phyloP scores from a whole-genome alignment of 2,329 filamentous ascomycete genomes.

The Fusarium equiseti region DNA sequence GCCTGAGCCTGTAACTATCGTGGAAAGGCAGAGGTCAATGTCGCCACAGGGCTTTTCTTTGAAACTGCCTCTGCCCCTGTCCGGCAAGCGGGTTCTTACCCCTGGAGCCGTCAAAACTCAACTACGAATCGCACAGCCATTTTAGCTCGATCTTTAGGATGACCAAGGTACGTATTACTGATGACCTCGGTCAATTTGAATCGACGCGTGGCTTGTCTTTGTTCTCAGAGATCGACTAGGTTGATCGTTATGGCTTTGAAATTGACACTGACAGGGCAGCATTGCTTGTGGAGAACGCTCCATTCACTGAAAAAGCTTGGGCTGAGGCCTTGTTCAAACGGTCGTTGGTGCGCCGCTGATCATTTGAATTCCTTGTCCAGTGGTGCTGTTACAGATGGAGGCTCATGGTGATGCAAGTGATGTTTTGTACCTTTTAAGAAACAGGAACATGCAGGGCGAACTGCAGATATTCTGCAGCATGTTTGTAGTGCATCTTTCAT shows the following conservation, averaged over 20 bases:
- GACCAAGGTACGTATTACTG: neutral
- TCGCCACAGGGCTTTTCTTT: slow-evolving; percentile 24
- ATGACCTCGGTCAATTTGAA: neutral
- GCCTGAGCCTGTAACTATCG: slow-evolving; percentile 5
- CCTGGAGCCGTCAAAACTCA: slow-evolving; percentile 31
- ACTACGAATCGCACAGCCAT: neutral
- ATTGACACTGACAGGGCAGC: slow-evolving; percentile 27
- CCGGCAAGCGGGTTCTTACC: slow-evolving; percentile 24
- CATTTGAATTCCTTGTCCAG: slow-evolving; percentile 13
- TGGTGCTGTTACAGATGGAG: slow-evolving; percentile 6
- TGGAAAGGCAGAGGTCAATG: neutral
- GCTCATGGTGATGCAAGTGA: neutral
- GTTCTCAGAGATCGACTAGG: slow-evolving; percentile 15
- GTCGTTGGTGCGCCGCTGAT: slow-evolving; percentile 34
- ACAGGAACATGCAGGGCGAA: neutral
- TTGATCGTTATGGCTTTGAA: slow-evolving; percentile 6
- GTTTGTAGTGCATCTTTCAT: neutral
- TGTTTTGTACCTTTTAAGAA: neutral
- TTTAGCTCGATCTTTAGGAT: neutral
- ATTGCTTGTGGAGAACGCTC: slow-evolving; percentile 30
- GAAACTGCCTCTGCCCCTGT: slow-evolving; percentile 38
- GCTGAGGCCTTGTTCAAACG: slow-evolving; percentile 25
- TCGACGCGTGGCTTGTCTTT: slow-evolving; percentile 30
- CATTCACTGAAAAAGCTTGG: slow-evolving; percentile 26
- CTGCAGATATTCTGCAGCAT: neutral